Evolutionary conservation across 495 filamentous ascomycete genomes (phyloP).

Genomic region (Podospora australis): DNA sequence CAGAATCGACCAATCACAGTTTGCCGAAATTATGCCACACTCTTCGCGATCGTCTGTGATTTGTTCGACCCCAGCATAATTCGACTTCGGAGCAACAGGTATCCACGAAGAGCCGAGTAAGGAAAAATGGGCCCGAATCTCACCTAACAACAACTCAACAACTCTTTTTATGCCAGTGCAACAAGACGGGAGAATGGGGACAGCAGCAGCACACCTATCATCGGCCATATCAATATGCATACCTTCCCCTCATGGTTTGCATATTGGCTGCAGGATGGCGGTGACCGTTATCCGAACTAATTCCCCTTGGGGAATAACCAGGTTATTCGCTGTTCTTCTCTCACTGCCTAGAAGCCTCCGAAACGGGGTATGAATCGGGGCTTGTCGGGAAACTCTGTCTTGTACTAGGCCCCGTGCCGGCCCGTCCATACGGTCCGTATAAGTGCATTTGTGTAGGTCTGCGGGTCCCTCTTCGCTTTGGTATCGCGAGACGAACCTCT

Average conservation of each 20-base stretch:
- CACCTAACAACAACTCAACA: constrained; percentile 6
- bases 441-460: too few relatives aligned
- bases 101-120: constrained; percentile 5
- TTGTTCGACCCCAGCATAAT: constrained; percentile 8
- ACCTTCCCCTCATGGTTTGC: background rate
- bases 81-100: constrained; percentile 15
- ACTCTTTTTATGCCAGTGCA: background rate
- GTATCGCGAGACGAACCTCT: too few relatives aligned
- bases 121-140: background rate
- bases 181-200: background rate
- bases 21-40: constrained; percentile 5
- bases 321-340: too few relatives aligned
- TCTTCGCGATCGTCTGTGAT: constrained; percentile 19
- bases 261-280: background rate
- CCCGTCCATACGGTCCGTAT: too few relatives aligned
- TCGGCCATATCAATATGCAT: background rate
- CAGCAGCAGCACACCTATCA: too few relatives aligned
- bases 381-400: background rate
- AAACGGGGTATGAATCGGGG: background rate
- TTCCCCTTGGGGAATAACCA: too few relatives aligned
- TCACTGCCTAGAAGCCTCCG: too few relatives aligned
- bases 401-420: constrained; percentile 10
- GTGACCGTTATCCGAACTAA: constrained; percentile 1
- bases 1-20: constrained; percentile 11
- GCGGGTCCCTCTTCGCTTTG: too few relatives aligned